Evolutionary conservation across 306 rosid species (phyloP), one percentile per base, ranked within the genome.

Genomic region (Luffa acutangula): DNA sequence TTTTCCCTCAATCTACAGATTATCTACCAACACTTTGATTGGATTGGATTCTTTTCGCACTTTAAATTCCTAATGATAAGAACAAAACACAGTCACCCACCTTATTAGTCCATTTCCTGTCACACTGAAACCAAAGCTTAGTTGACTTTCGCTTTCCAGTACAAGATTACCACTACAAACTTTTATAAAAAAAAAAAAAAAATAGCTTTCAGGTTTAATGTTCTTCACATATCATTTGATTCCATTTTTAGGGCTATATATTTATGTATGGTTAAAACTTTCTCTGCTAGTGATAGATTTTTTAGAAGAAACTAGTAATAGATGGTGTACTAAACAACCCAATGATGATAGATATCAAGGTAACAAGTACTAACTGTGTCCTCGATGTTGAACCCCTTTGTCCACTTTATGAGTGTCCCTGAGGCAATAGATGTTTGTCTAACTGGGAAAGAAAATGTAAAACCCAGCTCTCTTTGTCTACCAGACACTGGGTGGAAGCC

Each of bases 381-480:
- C 73, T 90, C 92, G 36, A 96, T 90, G 79, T 58, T 84, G 92
- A 96, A 96, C 75, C 99, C 99, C 79, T 96, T 96, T 49, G 98
- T 91, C 99, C 99, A 96, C 85, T 87, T 96, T 75, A 96, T 88
- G 79, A 96, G 91, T 76, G 87, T 89, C 73, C 99, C 99, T 5
- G 98, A 90, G 58, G 99, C 83, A 83, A 96, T 87, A 66, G 98
- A 93, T 36, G 91, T 84, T 80, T 96, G 99, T 85, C 84, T 89
- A 78, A 93, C 97, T 0, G 99, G 99, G 82, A 96, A 96, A 3
- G 99, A 96, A 88, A 96, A 96, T 83, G 99, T 96, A 82, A 96
- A 96, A 80, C 99, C 99, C 76, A 96, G 85, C 86, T 96, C 99
- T 86, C 99, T 93, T 87, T 91, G 96, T 79, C 91, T 96, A 78